Evolutionary conservation across 805 yeast species (phyloP).

Genomic region (Metschnikowia amazonensis): DNA sequence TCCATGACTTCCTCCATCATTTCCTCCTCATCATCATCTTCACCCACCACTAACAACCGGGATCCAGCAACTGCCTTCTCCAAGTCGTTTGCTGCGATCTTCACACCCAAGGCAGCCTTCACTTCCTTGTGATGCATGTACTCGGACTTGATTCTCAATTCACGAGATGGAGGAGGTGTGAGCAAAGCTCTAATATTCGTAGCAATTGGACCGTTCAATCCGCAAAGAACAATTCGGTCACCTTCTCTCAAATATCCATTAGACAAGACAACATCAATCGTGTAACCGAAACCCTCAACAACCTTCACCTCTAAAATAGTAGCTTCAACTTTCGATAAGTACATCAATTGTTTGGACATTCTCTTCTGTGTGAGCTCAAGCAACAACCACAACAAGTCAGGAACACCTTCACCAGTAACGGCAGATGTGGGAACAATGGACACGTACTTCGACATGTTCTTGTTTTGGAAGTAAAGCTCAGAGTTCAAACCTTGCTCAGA

Average conservation of each 20-base stretch:
- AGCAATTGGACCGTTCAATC: conserved; percentile 97
- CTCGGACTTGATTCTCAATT: conserved; percentile 93
- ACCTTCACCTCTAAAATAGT: conserved; percentile 97
- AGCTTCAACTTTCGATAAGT: conserved; percentile 89
- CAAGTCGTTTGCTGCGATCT: conserved; percentile 95
- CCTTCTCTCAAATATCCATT: conserved; percentile 95
- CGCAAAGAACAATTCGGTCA: conserved; percentile 92
- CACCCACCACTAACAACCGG: conserved; percentile 88
- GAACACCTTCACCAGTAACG: conserved; percentile 99
- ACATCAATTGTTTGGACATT: conserved; percentile 98
- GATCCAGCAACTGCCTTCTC: conserved; percentile 99
- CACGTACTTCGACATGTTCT: conserved; percentile 87
- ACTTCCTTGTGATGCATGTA: conserved; percentile 96
- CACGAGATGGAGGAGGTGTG: conserved; percentile 97
- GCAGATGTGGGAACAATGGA: conserved; percentile 99
- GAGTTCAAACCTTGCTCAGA: conserved; percentile 99
- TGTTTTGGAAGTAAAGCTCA: conserved; percentile 92
- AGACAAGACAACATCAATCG: conserved; percentile 96
- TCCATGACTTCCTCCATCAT: conserved; percentile 98
- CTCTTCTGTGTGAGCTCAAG: conserved; percentile 96
- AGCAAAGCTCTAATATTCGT: conserved; percentile 92
- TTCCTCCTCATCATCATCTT: conserved; percentile 97
- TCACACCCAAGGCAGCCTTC: conserved; percentile 98
- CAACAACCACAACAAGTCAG: conserved; percentile 93
- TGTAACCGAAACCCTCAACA: conserved; percentile 97